Conservation (phyloP, 2,329 filamentous ascomycete genomes). For the Botrytis fragariae region DNA sequence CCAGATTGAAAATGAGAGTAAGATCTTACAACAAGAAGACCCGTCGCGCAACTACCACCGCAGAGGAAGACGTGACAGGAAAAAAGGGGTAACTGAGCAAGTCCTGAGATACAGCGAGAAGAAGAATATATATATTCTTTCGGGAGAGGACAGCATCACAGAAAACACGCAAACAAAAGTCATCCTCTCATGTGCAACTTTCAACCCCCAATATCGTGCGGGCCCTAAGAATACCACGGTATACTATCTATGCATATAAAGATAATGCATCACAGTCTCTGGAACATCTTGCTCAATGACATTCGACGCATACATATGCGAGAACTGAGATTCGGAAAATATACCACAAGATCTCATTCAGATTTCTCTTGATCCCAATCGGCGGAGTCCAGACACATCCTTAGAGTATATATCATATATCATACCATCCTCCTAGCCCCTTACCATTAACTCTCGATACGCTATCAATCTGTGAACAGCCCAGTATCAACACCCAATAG, state of each 20-base stretch:
- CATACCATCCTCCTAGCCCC: no score
- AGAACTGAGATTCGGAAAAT: no score
- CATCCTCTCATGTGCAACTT: not conserved
- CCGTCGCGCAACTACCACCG: rapidly evolving
- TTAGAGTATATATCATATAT: not conserved
- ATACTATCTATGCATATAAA: no score
- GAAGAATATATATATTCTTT: no score
- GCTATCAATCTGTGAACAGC: no score
- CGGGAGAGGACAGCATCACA: not conserved
- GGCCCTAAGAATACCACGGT: not conserved
- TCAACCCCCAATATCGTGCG: not conserved
- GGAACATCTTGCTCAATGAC: not conserved
- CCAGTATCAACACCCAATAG: not conserved
- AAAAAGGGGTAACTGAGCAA: not conserved
- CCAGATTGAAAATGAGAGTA: not conserved
- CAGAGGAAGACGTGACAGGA: not conserved
- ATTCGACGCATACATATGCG: not conserved
- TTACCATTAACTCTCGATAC: not conserved
- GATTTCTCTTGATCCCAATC: not conserved
- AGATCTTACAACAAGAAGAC: not conserved
- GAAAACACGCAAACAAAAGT: not conserved
- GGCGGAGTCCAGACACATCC: not conserved
- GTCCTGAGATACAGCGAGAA: not conserved
- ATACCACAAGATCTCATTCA: not conserved
- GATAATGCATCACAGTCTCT: no score